Evolutionary conservation across 2,329 filamentous ascomycete species (phyloP), one percentile per base, ranked within the genome.

Genomic region (Intubia oerlemansii): DNA sequence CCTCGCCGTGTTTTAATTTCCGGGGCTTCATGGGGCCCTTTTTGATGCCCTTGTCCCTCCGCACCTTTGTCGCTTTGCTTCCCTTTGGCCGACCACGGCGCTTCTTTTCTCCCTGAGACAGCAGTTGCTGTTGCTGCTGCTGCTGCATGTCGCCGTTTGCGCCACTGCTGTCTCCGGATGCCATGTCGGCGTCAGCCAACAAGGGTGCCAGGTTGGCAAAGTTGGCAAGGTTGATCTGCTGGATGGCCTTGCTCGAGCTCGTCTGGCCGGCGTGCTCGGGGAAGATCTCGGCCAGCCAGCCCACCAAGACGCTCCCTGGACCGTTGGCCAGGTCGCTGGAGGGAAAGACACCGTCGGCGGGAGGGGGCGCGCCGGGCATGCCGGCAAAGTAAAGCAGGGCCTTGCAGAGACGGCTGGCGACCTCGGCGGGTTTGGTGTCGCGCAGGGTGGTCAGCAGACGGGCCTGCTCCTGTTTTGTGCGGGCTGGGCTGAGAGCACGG

Each of bases 211-310:
- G n/a, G n/a, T n/a, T n/a, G n/a, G n/a, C n/a, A n/a, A n/a, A n/a
- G n/a, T n/a, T n/a, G n/a, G n/a, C n/a, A n/a, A n/a, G n/a, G n/a
- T n/a, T n/a, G n/a, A n/a, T n/a, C n/a, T n/a, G n/a, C n/a, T n/a
- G n/a, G n/a, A n/a, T n/a, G n/a, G n/a, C n/a, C n/a, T n/a, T n/a
- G n/a, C n/a, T n/a, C n/a, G n/a, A n/a, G n/a, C n/a, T n/a, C n/a
- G n/a, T n/a, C n/a, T n/a, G n/a, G n/a, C n/a, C n/a, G n/a, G n/a
- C n/a, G n/a, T n/a, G 44, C 20, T 48, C 52, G 12, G 66, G 66
- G 34, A 73, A 74, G 30, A 74, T 67, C 40, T 73, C 67, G 10
- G 63, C 52, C 25, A 72, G 47, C 66, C 67, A 73, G 13, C 62
- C 59, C 17, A 74, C 54, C 33, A 73, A 65, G 9, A 66, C 47